Conservation (phyloP, 2,329 filamentous ascomycete genomes). For the Pyrenophora seminiperda region DNA sequence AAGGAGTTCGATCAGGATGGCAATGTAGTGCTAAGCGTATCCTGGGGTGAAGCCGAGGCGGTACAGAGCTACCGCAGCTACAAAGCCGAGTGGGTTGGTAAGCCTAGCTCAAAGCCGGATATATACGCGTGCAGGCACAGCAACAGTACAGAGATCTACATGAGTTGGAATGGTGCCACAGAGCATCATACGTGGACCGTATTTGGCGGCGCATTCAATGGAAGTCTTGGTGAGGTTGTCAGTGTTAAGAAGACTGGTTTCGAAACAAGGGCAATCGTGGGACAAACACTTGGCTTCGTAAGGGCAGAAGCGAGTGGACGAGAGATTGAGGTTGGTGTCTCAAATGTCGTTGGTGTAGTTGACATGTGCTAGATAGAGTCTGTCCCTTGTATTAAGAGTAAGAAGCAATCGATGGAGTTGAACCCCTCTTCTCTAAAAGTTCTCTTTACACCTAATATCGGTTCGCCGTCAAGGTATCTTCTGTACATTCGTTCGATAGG, state of each 20-base stretch:
- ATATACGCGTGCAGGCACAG: slow-evolving; percentile 7
- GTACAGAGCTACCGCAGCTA: slow-evolving; percentile 16
- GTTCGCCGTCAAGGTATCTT: too few relatives aligned
- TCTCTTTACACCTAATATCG: too few relatives aligned
- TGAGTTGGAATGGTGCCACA: slow-evolving; percentile 20
- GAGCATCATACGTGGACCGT: slow-evolving; percentile 9
- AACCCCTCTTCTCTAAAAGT: too few relatives aligned
- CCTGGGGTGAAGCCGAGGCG: slow-evolving; percentile 5
- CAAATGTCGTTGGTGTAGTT: neutral
- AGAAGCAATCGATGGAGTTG: too few relatives aligned
- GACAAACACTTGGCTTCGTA: neutral
- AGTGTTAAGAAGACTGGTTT: neutral
- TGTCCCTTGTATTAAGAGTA: neutral
- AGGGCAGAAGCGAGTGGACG: neutral
- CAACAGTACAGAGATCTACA: slow-evolving; percentile 9
- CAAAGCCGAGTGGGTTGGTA: slow-evolving; percentile 13
- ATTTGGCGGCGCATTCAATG: slow-evolving; percentile 1
- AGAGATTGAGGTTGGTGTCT: neutral
- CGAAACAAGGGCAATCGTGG: neutral
- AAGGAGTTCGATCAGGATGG: slow-evolving; percentile 13
- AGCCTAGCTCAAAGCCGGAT: slow-evolving; percentile 8
- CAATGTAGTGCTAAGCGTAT: slow-evolving; percentile 5
- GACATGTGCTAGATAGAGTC: neutral
- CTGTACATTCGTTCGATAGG: too few relatives aligned
- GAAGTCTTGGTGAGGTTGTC: neutral